Base-by-base conservation (phyloP, 352 stramenopile genomes). In the Thalassiosira sp. region DNA sequence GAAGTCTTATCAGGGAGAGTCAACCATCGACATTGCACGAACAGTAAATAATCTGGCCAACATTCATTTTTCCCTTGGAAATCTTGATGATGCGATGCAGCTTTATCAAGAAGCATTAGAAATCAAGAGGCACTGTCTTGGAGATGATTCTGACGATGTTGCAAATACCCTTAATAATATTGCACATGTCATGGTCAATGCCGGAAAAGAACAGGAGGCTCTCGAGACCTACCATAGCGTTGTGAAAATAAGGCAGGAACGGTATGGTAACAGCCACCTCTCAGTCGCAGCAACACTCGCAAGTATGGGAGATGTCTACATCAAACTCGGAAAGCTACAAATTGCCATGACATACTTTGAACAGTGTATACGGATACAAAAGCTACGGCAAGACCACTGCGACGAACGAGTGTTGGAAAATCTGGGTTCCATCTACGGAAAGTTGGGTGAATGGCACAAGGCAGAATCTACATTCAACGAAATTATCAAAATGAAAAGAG, bases 141-240 rank as follows among this genome's bases (percentile, higher is more conserved):
- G 83, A 20, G 58, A 76, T 31, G 56, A 85, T 40, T 81, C 86
- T n/a, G 53, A 81, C 33, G 84, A 84, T 24, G 81, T 79, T 52
- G 82, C 81, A 10, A 84, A 86, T 25, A 91, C 85, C 8, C 58
- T 89, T 6, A 91, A 90, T 45, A 86, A 91, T 58, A 90, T 91
- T 79, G 85, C 76, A 25, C 69, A 84, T 67, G 69, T 84, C n/a
- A 81, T 81, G 65, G 64, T 81, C 20, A 76, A 56, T 60, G 59
- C 66, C 24, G 76, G 71, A 22, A 84, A 70, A 48, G 63, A 80
- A 24, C 62, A 81, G 53, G 76, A 84, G 40, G 62, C 69, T 52
- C 60, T 84, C 28, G n/a, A 81, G 46, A 33, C 76, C 0, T 84
- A 84, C 69, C 64, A 77, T 13, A 72, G 65, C 58, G 66, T 81